Conservation (phyloP, 805 yeast species). For the Spathaspora girioi region DNA sequence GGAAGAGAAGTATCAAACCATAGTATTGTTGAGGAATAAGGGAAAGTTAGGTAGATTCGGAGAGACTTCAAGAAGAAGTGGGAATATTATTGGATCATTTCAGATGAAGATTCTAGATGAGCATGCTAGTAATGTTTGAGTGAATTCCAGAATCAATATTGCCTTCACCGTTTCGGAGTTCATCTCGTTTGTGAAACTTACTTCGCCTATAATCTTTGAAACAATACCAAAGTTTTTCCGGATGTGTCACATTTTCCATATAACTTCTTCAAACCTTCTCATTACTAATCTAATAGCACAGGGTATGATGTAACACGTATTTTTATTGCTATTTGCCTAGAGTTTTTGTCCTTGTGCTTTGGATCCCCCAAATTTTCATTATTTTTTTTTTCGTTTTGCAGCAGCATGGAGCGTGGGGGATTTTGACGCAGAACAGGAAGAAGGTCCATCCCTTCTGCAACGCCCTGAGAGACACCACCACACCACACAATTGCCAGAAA, state of each 20-base stretch:
- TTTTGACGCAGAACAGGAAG: not conserved
- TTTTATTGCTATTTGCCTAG: not conserved
- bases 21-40: not conserved
- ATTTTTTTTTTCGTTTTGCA: not conserved
- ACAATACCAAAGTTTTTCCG: not conserved
- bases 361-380: not conserved
- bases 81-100: not conserved
- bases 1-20: slow-evolving; percentile 1
- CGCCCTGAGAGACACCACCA: not conserved
- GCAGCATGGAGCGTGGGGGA: not conserved
- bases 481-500: not conserved
- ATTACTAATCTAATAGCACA: not conserved
- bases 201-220: not conserved
- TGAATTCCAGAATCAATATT: not conserved
- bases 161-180: not conserved
- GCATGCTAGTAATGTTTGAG: not conserved
- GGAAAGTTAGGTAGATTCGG: not conserved
- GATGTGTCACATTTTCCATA: not conserved
- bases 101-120: not conserved
- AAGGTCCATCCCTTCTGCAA: not conserved
- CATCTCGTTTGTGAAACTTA: not conserved
- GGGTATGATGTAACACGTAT: not conserved
- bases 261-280: not conserved
- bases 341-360: too few species aligned
- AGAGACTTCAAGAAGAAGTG: not conserved